Evolutionary conservation across 306 rosid species (phyloP), one percentile per base, ranked within the genome.

Genomic region (Quercus gilva): DNA sequence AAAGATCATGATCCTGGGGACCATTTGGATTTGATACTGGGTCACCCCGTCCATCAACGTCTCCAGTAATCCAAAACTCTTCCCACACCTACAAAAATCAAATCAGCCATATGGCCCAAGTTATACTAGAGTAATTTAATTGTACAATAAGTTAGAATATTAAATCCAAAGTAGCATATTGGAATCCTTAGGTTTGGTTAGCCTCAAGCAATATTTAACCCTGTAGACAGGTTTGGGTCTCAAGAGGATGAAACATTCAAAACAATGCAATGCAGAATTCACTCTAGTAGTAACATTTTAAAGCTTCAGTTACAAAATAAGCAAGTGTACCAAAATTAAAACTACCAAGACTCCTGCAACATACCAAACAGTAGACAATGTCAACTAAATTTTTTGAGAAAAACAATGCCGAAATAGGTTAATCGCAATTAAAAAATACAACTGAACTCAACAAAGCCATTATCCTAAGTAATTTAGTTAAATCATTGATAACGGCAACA

Each of bases 31-130:
- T 92, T 45, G 97, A 94, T 55, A 86, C 76, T 1, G 98, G 97
- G 59, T 2, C 85, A 72, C 98, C 98, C 19, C 97, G 97, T 76
- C 98, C 97, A 59, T 92, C 98, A 21, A 88, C 92, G 59, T 94
- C 98, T 79, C 98, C 97, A 76, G 98, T 94, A 76, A 94, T 94
- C 98, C 97, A 94, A 86, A 94, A 94, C 83, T 94, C 98, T 85
- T 94, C 97, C 97, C 98, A 94, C 69, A 94, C 98, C 98, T 92
- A 75, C 75, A 86, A 87, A 55, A 84, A 63, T 58, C 69, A 67
- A 56, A 77, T 52, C 73, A 81, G 26, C 58, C 79, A 20, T 45
- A 73, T 25, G 74, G 71, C 80, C 74, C 80, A 74, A 67, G 73
- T 84, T 80, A 43, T 21, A n/a, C 65, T 60, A 57, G 35, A 43